phyloP scores from a whole-genome alignment of 129 eudicot genomes.

The Saussurea involucrata region DNA sequence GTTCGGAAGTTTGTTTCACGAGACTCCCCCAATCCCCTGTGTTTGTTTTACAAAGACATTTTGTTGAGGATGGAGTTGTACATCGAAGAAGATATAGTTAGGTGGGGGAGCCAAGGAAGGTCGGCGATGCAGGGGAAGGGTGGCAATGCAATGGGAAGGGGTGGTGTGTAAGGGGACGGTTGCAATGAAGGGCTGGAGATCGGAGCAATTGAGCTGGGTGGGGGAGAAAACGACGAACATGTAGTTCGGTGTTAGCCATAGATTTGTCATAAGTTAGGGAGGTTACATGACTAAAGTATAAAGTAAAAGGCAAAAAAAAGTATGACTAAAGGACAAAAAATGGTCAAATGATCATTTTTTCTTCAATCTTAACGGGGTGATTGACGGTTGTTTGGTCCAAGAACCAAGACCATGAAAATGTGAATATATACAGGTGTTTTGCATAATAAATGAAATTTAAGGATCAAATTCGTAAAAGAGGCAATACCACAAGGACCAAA shows the following conservation, averaged over 20 bases:
- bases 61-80: too few species aligned
- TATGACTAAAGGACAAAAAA: neutral
- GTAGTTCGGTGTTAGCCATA: neutral
- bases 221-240: neutral
- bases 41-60: too few species aligned
- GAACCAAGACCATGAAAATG: neutral
- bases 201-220: neutral
- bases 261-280: neutral
- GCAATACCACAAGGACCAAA: too few species aligned
- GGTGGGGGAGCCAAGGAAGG: too few species aligned
- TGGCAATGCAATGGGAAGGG: neutral
- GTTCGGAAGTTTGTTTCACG: too few species aligned
- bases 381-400: too few species aligned
- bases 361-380: too few species aligned
- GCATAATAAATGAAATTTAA: neutral
- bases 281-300: neutral
- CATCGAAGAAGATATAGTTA: too few species aligned
- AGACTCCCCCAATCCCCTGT: too few species aligned
- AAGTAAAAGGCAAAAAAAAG: neutral
- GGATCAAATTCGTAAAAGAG: neutral
- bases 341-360: too few species aligned
- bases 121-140: neutral
- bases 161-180: neutral
- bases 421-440: neutral
- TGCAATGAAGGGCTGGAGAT: neutral